A percentile compares a stretch with the other conserved stretches of the same genome.
These are phyloP conservation scores for Pleurotus tuoliensis DNA, from an alignment of 768 basidiomycete genomes.

Conservation along the genomic window DNA sequence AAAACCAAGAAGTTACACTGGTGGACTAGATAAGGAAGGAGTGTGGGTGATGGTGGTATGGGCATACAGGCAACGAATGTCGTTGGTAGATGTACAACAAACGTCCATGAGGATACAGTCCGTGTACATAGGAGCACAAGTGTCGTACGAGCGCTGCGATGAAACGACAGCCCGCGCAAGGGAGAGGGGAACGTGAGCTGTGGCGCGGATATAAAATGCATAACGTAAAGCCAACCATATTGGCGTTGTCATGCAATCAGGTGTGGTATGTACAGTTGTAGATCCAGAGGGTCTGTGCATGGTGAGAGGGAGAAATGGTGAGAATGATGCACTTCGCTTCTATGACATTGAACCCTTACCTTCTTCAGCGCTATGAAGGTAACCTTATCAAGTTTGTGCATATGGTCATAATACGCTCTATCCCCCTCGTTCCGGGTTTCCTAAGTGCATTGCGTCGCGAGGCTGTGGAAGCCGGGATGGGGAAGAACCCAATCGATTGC, in stretches of 20 bases:
- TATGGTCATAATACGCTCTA: constrained; percentile 7
- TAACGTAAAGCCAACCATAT: neutral
- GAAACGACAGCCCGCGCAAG: too few species aligned
- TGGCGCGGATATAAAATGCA: neutral
- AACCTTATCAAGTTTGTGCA: constrained; percentile 4
- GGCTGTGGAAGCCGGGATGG: neutral
- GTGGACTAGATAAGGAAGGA: too few species aligned
- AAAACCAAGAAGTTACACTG: too few species aligned
- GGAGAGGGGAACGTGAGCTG: neutral
- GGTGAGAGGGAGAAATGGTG: neutral
- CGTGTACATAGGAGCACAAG: too few species aligned
- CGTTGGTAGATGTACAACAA: too few species aligned
- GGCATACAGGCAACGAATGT: too few species aligned
- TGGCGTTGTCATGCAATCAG: constrained; percentile 4
- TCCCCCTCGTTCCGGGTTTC: neutral
- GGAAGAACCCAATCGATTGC: constrained; percentile 6
- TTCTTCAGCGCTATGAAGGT: neutral
- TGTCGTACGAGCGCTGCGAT: too few species aligned
- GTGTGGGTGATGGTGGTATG: too few species aligned
- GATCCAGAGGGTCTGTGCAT: neutral
- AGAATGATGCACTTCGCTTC: neutral
- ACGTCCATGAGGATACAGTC: too few species aligned
- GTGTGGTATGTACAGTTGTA: neutral
- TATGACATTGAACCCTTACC: neutral
- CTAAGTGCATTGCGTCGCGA: neutral